Evolutionary conservation across 1,284 basidiomycete species (phyloP).

Genomic region (Irpex sp.): DNA sequence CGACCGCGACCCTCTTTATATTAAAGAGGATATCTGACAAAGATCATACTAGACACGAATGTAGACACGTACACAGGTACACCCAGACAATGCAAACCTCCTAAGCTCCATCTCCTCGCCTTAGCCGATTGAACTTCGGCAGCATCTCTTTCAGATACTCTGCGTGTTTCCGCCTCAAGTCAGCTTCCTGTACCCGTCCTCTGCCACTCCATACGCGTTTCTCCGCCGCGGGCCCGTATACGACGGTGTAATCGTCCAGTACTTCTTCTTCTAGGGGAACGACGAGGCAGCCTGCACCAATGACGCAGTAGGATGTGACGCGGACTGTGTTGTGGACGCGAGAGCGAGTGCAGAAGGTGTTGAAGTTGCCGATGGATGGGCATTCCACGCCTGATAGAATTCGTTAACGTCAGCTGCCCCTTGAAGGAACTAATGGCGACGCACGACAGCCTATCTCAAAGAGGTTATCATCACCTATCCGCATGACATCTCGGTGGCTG

Average conservation of each 20-base stretch:
- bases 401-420: background rate
- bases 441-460: slow-evolving; percentile 90
- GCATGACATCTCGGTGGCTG: slow-evolving; percentile 81
- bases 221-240: slow-evolving; percentile 76
- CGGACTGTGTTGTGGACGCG: slow-evolving; percentile 78
- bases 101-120: slow-evolving; percentile 16
- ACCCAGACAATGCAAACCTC: background rate
- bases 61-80: background rate
- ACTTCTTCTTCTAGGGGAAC: slow-evolving; percentile 73
- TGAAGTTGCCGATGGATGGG: slow-evolving; percentile 77
- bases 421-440: slow-evolving; percentile 26
- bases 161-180: slow-evolving; percentile 81
- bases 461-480: slow-evolving; percentile 88
- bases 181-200: slow-evolving; percentile 80
- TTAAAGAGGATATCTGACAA: background rate
- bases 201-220: slow-evolving; percentile 82
- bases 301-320: slow-evolving; percentile 75
- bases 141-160: slow-evolving; percentile 90
- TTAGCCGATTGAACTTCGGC: slow-evolving; percentile 80
- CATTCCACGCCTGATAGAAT: slow-evolving; percentile 71
- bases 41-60: background rate
- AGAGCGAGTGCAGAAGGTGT: slow-evolving; percentile 80
- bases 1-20: too few species aligned
- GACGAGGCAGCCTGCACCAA: slow-evolving; percentile 77
- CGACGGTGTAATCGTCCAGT: slow-evolving; percentile 82